Evolutionary conservation across 1,284 basidiomycete species (phyloP).

Genomic region (Cutaneotrichosporon cyanovorans): DNA sequence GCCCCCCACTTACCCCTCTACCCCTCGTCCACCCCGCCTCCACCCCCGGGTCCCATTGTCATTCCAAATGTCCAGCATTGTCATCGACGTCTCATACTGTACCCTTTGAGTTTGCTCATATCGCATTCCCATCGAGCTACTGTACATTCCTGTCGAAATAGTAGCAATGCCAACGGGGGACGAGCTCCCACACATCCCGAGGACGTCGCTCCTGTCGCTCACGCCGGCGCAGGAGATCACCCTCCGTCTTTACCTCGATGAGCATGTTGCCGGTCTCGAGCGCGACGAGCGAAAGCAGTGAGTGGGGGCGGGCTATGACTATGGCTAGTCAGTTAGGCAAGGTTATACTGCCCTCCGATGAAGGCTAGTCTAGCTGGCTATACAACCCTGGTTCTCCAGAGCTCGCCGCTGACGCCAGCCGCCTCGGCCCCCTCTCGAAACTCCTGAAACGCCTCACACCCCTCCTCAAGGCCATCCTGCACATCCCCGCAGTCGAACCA

Average conservation of each 20-base stretch:
- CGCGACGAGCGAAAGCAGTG: conserved; percentile 31
- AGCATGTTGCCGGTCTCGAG: conserved; percentile 20
- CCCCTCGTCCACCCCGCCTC: no score
- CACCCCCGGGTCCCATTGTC: no score
- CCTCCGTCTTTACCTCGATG: conserved; percentile 26
- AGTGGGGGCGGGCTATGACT: no score
- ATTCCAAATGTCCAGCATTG: no score
- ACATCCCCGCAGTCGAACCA: conserved; percentile 24
- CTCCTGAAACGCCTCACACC: conserved; percentile 21
- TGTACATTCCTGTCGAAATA: no score
- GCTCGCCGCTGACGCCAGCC: conserved; percentile 10
- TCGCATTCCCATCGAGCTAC: no score
- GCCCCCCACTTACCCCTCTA: no score
- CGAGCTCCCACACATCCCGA: no score
- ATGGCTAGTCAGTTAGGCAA: background rate
- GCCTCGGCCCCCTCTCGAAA: conserved; percentile 16
- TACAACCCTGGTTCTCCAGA: background rate
- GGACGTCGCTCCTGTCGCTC: conserved; percentile 7
- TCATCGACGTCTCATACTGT: no score
- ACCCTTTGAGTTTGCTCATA: no score
- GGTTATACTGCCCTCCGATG: background rate
- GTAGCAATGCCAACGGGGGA: no score
- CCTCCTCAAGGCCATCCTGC: conserved; percentile 25
- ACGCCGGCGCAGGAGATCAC: conserved; percentile 19
- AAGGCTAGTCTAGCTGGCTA: no score